Evolutionary conservation across 345 rosid species (phyloP), one percentile per base, ranked within the genome.

Genomic region (Arabidopsis arenosa): DNA sequence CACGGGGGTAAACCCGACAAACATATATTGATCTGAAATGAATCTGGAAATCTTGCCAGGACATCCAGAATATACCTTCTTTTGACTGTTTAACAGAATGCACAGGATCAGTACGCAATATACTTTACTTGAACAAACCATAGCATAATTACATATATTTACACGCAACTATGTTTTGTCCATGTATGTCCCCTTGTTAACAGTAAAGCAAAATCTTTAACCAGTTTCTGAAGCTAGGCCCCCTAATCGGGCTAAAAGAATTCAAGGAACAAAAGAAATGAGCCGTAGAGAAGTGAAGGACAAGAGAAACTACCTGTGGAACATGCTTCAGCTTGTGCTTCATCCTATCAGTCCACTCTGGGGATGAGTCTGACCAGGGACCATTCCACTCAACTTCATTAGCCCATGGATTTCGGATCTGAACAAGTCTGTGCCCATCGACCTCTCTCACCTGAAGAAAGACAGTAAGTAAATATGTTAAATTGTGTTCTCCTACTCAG

Each of bases 351-450:
- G 88, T 96, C 99, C 99, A 96, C 63, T 93, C 97, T 39, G 89
- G 83, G 21, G 99, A 93, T 17, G 98, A 85, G 73, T 96, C 99
- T 35, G 98, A 91, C 99, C 99, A 96, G 37, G 95, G 97, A 65
- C 99, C 99, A 83, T 91, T 96, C 99, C 99, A 96, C 77, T 96
- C 99, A 53, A 96, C 99, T 80, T 96, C 99, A 85, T 85, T 96
- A 73, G 99, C 99, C 98, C 99, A 96, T 13, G 99, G 98, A 73
- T 96, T 96, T 71, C 98, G 93, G 75, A 96, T 85, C 76, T 96
- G 99, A 79, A 96, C 96, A 80, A 96, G 97, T 83, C 94, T 93
- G 84, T 96, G 96, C 66, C 99, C 90, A 80, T 96, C 99, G 48
- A 93, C 99, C 82, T 96, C 99, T 84, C 93, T 86, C 61, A 93